These are phyloP conservation scores for Croton laevigatus DNA, from an alignment of 441 rosid genomes.

Conservation along the genomic window DNA sequence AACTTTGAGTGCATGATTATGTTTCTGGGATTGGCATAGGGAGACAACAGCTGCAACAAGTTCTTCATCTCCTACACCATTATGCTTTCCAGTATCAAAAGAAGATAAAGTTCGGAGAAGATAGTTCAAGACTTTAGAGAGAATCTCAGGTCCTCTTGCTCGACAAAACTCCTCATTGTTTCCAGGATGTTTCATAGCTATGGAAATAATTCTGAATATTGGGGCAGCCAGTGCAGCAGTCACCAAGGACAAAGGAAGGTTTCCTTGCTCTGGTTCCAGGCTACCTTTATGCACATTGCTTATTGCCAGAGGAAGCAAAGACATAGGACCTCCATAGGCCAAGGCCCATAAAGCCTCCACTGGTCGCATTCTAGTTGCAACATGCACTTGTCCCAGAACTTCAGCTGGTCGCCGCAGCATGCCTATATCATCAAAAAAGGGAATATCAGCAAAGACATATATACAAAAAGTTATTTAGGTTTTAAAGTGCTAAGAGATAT, in stretches of 20 bases:
- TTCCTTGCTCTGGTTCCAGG: slow-evolving; percentile 76
- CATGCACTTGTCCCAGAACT: slow-evolving; percentile 99
- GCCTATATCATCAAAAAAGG: slow-evolving; percentile 49
- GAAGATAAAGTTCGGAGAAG: slow-evolving; percentile 82
- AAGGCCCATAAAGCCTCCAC: slow-evolving; percentile 97
- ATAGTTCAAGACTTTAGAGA: slow-evolving; percentile 80
- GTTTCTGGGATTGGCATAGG: slow-evolving; percentile 84
- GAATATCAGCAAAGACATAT: slow-evolving; percentile 18
- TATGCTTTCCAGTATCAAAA: slow-evolving; percentile 53
- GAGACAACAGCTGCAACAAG: slow-evolving; percentile 95
- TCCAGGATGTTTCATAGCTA: slow-evolving; percentile 84
- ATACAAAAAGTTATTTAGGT: slow-evolving; percentile 17
- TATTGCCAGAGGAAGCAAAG: slow-evolving; percentile 85
- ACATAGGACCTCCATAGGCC: slow-evolving; percentile 97
- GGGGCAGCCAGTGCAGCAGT: slow-evolving; percentile 88
- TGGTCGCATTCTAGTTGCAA: slow-evolving; percentile 84
- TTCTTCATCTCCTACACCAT: slow-evolving; percentile 89
- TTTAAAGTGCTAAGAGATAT: not conserved
- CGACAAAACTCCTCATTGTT: slow-evolving; percentile 90
- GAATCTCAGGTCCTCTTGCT: slow-evolving; percentile 84
- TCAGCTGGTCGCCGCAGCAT: slow-evolving; percentile 89
- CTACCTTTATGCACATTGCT: slow-evolving; percentile 70
- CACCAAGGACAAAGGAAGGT: slow-evolving; percentile 51
- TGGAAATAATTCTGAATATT: slow-evolving; percentile 75
- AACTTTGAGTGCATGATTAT: slow-evolving; percentile 88